Conservation (phyloP, 73 alveolate genomes). For the Paramecium primaurelia region DNA sequence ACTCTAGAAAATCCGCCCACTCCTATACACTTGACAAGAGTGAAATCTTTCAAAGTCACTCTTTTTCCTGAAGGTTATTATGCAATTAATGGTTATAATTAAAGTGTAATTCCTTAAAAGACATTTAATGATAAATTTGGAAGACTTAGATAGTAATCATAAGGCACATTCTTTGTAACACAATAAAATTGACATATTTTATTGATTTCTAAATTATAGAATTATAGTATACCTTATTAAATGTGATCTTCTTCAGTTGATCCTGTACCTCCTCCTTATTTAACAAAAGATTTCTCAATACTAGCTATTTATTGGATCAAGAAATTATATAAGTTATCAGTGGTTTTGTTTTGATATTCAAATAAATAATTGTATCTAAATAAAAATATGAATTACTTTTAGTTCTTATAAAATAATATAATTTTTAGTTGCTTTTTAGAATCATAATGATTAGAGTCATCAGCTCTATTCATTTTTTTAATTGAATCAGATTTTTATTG, state of each 20-base stretch:
- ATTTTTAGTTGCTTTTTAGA: neutral
- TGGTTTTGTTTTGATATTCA: neutral
- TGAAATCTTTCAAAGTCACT: slow-evolving; percentile 47
- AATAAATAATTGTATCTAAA: slow-evolving; percentile 12
- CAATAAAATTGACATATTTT: neutral
- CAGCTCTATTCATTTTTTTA: neutral
- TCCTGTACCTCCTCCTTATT: slow-evolving; percentile 13
- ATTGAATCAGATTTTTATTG: neutral
- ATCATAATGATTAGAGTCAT: slow-evolving; percentile 10
- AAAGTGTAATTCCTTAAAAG: neutral
- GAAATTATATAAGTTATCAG: slow-evolving; percentile 20
- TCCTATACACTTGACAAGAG: slow-evolving; percentile 80
- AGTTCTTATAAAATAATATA: neutral
- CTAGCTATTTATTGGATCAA: neutral
- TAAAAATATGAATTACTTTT: neutral
- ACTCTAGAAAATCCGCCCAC: slow-evolving; percentile 83
- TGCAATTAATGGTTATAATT: neutral
- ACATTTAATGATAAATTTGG: neutral
- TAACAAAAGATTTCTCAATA: neutral
- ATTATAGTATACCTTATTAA: neutral
- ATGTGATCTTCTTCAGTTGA: slow-evolving; percentile 22
- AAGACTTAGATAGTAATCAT: slow-evolving; percentile 7
- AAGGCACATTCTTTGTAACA: neutral
- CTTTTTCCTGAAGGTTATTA: neutral
- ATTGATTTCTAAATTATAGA: neutral